Percentiles rank a stretch among this genome's conserved stretches.
Evolutionary conservation across 176 grass and related monocot genomes (phyloP).

Genomic region (Zoysia pacifica): DNA sequence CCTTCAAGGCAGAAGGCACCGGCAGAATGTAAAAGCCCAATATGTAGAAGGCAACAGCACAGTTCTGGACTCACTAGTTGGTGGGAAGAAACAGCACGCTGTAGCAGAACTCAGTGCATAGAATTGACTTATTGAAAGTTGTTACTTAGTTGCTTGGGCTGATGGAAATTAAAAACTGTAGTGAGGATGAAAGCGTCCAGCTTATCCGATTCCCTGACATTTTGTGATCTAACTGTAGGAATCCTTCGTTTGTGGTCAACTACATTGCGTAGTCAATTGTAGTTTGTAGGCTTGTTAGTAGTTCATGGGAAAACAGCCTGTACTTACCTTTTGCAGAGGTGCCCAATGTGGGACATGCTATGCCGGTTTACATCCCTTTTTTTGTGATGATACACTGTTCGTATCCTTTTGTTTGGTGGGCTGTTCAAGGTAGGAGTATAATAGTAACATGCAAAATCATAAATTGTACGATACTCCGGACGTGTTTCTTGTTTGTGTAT

Average conservation of each 20-base stretch:
- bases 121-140: neutral
- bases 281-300: neutral
- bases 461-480: neutral
- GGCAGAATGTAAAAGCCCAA: slow-evolving; percentile 13
- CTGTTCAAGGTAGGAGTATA: neutral
- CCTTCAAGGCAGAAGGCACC: slow-evolving; percentile 33
- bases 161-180: neutral
- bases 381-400: neutral
- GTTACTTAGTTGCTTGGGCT: neutral
- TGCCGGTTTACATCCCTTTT: neutral
- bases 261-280: neutral
- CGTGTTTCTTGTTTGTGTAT: neutral
- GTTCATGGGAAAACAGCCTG: neutral
- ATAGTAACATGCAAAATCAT: neutral
- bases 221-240: neutral
- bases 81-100: neutral
- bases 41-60: neutral
- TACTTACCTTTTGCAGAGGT: neutral
- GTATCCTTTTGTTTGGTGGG: neutral
- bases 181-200: neutral
- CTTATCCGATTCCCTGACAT: neutral
- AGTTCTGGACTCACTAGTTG: neutral
- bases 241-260: slow-evolving; percentile 14
- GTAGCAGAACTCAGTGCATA: neutral
- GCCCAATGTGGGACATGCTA: neutral